Evolutionary conservation across 2,329 filamentous ascomycete species (phyloP), one percentile per base, ranked within the genome.

Genomic region (Cytospora leucostoma): DNA sequence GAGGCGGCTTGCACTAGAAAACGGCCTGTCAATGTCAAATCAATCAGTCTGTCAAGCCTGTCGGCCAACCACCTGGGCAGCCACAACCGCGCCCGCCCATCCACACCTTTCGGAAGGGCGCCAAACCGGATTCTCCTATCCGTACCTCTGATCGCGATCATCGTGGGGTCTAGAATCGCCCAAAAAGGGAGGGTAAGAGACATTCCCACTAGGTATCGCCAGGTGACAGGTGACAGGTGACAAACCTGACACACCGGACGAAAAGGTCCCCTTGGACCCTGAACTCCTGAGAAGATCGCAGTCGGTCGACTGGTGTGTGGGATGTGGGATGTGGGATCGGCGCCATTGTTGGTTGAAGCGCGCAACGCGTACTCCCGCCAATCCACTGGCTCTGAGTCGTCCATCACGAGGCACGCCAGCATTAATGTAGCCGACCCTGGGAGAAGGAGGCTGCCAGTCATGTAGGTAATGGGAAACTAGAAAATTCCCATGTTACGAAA

Each of bases 341-440:
- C 51, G 55, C 51, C 49, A 11, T 35, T n/a, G 40, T 55, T 55
- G 54, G 51, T 54, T 3, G 51, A 61, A 53, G 59, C 59, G 59
- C 32, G 54, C 38, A 17, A 55, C 15, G 49, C 59, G 51, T 21
- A 34, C 19, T 53, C 54, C 51, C 33, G 51, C 59, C 15, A 12
- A 37, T 40, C 38, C 51, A 56, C 54, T 61, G 59, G 59, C 40
- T 35, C 59, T 53, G 59, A 32, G 51, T 37, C 32, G 33, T 49
- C 40, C 33, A 17, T 55, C 38, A 61, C 59, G 59, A 61, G 51
- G 38, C 51, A 61, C 51, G 40, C 59, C 38, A 55, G 44, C 56
- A 44, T 35, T 34, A 52, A 34, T n/a, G 56, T 59, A 35, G 27
- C 44, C n/a, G 33, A 49, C 38, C 54, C 53, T 61, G 59, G 37